These are phyloP conservation scores for Yamadazyma dushanensis DNA, from an alignment of 1,139 yeast genomes.

Conservation along the genomic window DNA sequence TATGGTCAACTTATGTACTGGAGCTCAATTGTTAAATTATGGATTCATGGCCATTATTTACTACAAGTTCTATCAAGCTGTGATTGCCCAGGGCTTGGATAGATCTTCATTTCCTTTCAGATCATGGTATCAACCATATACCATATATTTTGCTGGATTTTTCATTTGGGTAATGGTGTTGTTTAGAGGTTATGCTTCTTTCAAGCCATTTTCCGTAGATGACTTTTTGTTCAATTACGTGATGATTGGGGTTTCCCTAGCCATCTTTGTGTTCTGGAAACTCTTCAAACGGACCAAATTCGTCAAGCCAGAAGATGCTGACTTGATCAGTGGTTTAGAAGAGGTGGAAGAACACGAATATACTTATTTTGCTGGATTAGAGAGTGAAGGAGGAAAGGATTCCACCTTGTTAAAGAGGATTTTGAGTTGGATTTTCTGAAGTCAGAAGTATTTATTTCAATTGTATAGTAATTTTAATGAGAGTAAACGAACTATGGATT, in stretches of 20 bases:
- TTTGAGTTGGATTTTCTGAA: slow-evolving; percentile 15
- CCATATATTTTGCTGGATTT: slow-evolving; percentile 52
- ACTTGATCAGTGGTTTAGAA: slow-evolving; percentile 35
- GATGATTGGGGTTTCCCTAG: slow-evolving; percentile 33
- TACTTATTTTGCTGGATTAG: slow-evolving; percentile 33
- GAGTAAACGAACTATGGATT: too few species aligned
- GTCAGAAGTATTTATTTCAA: background rate
- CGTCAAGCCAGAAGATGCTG: slow-evolving; percentile 32
- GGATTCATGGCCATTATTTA: slow-evolving; percentile 67
- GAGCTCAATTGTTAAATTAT: slow-evolving; percentile 74
- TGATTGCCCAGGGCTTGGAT: slow-evolving; percentile 61
- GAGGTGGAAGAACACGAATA: slow-evolving; percentile 47
- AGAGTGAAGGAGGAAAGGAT: slow-evolving; percentile 15
- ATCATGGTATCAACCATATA: slow-evolving; percentile 76
- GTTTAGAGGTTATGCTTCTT: slow-evolving; percentile 40
- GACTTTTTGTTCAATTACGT: slow-evolving; percentile 44
- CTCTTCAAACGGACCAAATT: slow-evolving; percentile 29
- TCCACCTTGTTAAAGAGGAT: slow-evolving; percentile 6
- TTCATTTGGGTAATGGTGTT: slow-evolving; percentile 37
- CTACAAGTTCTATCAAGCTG: slow-evolving; percentile 58
- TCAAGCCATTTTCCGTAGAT: slow-evolving; percentile 37
- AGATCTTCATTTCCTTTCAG: slow-evolving; percentile 69
- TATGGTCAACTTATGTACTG: slow-evolving; percentile 76
- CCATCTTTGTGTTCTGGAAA: slow-evolving; percentile 32
- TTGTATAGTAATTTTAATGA: too few species aligned